Base-by-base conservation (phyloP, 495 filamentous ascomycete species). In the Xylaria intraflava region DNA sequence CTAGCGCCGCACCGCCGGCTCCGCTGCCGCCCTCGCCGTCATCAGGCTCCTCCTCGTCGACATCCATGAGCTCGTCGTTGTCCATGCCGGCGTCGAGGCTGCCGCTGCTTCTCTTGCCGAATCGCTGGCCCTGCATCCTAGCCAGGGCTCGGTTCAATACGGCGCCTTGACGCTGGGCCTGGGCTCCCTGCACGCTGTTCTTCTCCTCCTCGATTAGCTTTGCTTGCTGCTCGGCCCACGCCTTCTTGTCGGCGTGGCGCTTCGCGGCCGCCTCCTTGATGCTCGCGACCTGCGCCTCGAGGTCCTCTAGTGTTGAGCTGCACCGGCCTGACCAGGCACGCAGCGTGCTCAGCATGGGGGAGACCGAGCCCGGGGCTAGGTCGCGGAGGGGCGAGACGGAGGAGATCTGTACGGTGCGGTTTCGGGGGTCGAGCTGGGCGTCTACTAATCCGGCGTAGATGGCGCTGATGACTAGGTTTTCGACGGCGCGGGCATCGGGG, bases 391-490 rank as follows among this genome's bases (percentile, higher is more conserved):
- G 83, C 0, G 90, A 80, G 39, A 95, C 83, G 57, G 85, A 81
- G 48, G 86, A 85, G 40, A 96, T 82, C 62, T 81, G 82, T 19
- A 96, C 83, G 56, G 76, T 75, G 17, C 84, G 80, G 53, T 82
- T 72, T 41, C 78, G 77, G 10, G 91, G 88, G 65, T 92, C 88
- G 33, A 97, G 86, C 56, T 89, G 89, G 7, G 82, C 93, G 22
- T 78, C 77, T 31, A 98, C 68, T 0, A 98, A 82, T 17, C 83
- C 86, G 33, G 85, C 79, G 77, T 96, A 97, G 69, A 96, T 87
- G 58, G 90, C 82, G 58, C 82, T 81, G 66, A 93, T 95, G 53
- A 97, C 81, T 49, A 97, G 84, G 59, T 90, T 82, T 76, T 98
- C 93, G 60, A 98, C 85, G 36, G 86, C 83, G 29, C 87, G 80